Base-by-base conservation (phyloP, 106 monocot genomes). In the Dactylorhiza incarnata region DNA sequence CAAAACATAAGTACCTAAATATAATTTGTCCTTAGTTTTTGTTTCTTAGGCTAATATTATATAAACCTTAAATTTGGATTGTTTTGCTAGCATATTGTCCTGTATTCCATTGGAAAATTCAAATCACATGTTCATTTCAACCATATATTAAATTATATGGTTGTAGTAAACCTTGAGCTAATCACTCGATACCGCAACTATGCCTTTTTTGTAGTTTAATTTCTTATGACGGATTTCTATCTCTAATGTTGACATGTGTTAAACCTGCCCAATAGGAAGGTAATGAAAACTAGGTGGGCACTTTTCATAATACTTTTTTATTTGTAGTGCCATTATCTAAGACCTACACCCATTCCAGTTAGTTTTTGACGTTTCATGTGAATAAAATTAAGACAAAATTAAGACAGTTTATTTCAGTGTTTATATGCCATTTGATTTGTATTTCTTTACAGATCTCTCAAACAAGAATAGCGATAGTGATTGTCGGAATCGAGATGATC, bases 401-500 rank as follows among this genome's bases (percentile, higher is more conserved):
- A 59, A 59, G 9, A 59, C 20, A 23, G 58, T 59, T 59, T 22
- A 20, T 59, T 59, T 59, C 5, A 59, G 9, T 5, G 6, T 23
- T 20, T 59, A 59, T 59, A 59, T 59, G 9, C 58, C 58, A 59
- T 22, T 59, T 59, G 19, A 44, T 46, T 45, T 80, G 19, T 13
- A 63, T 29, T 79, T 73, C 17, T 82, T 82, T 11, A 63, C 78
- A 88, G 86, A 53, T 49, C 24, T 48, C 53, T 26, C 74, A 44
- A 63, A 82, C 37, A 78, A 84, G 49, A 73, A 48, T 20, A 16
- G 12, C 65, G 37, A 73, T 22, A 46, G 26, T 72, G 80, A 78
- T 68, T 51, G 37, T 74, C 83, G 85, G 83, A 79, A 91, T 81
- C 80, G 76, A 61, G 85, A 82, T 74, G 92, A 95, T 88, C 89